Evolutionary conservation across 1,139 yeast genomes (phyloP), one percentile per base, ranked within the genome.

Genomic region (Casaregolazyma suthepensis): DNA sequence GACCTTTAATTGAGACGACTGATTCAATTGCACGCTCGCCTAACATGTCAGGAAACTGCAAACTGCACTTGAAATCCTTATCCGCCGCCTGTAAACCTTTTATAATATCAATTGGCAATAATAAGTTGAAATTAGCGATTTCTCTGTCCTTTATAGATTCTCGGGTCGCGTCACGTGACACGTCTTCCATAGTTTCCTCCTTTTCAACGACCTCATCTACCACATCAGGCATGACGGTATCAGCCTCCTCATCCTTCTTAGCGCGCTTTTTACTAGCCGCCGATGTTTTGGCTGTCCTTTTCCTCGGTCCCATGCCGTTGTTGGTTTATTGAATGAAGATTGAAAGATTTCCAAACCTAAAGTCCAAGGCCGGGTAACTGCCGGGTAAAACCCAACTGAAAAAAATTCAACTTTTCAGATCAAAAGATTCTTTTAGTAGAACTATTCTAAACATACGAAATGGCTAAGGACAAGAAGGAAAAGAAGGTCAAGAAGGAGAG

Each of bases 401-500:
- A 47, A 47, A 38, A 26, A 38, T 20, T 9, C 38, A 26, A 19
- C 15, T 10, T n/a, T 22, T 3, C 18, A 22, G 18, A 18, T 44
- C 19, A 44, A 43, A n/a, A 44, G 31, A 44, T 15, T 23, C 18
- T 54, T 20, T 43, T 52, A 40, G 51, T 44, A 51, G 54, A 49
- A 35, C 37, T 20, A n/a, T n/a, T 19, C 5, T 31, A 38, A 15
- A 26, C 12, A n/a, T 20, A 13, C 35, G 65, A 18, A 56, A 60
- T 62, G 69, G 72, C 59, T 65, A 72, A 59, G 64, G 65, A 61
- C 43, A 63, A 54, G 65, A 69, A 58, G 47, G 54, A 45, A 52
- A 56, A 51, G 44, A 56, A 51, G 48, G 18, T 17, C 43, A 44
- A 49, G 43, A 49, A 49, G 43, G 48, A 48, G n/a, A 46, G 38